phyloP scores from a whole-genome alignment of 176 grass and related monocot species.

The Ensete ventricosum region DNA sequence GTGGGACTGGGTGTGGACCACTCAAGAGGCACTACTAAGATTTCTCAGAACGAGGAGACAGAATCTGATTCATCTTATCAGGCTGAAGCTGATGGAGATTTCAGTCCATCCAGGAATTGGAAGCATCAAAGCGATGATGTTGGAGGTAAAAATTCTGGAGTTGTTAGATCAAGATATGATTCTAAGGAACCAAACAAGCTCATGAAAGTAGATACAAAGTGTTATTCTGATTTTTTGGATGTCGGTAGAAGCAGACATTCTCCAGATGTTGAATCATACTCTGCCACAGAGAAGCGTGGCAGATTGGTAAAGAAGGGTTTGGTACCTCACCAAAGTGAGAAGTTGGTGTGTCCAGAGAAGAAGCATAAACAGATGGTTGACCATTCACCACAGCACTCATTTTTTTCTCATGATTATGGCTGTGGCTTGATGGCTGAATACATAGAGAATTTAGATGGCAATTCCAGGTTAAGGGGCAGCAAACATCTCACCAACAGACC shows the following conservation, averaged over 20 bases:
- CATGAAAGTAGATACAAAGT: slow-evolving; percentile 31
- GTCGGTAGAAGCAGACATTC: slow-evolving; percentile 15
- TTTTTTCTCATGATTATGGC: slow-evolving; percentile 20
- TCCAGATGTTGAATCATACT: slow-evolving; percentile 46
- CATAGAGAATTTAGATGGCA: slow-evolving; percentile 25
- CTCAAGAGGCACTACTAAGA: slow-evolving; percentile 31
- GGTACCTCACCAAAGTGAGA: slow-evolving; percentile 34
- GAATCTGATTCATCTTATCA: slow-evolving; percentile 85
- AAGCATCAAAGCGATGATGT: slow-evolving; percentile 15
- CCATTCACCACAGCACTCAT: slow-evolving; percentile 13
- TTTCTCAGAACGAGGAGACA: slow-evolving; percentile 63
- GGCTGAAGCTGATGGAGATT: slow-evolving; percentile 28
- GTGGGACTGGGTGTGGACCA: slow-evolving; percentile 33
- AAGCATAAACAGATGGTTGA: slow-evolving; percentile 47
- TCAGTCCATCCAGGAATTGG: slow-evolving; percentile 7
- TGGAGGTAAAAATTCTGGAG: slow-evolving; percentile 20
- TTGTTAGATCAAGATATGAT: slow-evolving; percentile 30
- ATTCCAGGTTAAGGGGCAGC: slow-evolving; percentile 22
- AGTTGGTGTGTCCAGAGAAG: slow-evolving; percentile 40
- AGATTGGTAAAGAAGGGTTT: slow-evolving; percentile 35
- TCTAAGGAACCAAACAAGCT: slow-evolving; percentile 33
- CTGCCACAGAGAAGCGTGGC: slow-evolving; percentile 40
- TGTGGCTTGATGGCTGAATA: slow-evolving; percentile 32
- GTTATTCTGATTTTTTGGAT: slow-evolving; percentile 16
- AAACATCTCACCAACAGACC: slow-evolving; percentile 29